Evolutionary conservation across 2,329 filamentous ascomycete species (phyloP), one percentile per base, ranked within the genome.

Genomic region (Clonostachys solani): DNA sequence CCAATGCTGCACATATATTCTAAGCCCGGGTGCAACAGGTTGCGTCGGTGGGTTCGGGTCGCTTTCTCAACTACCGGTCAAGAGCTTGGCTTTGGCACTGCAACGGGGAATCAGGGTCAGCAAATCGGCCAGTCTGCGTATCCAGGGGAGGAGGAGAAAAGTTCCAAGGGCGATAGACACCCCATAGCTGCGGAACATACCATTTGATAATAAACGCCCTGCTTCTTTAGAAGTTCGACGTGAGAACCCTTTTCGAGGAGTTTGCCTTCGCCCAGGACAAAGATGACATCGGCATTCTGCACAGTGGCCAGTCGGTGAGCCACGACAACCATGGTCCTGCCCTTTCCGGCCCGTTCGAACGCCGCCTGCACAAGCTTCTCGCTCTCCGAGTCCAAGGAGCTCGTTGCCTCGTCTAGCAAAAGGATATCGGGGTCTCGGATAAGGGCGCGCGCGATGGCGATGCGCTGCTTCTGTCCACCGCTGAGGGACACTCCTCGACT

Each of bases 231-330:
- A 49, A 82, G 54, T 55, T 81, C 78, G 2, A 49, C 49, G 50
- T 82, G 78, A 16, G 58, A 79, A 12, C 78, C 78, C 58, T 74
- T 66, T 60, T 81, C 78, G 12, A 81, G 57, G 40, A 81, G 67
- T 53, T 71, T 77, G 10, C 50, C 66, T 50, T 83, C 76, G 12
- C 86, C 86, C 43, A 94, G 80, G 1, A 92, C 87, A 56, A 88
- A 89, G 40, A 92, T 92, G n/a, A 84, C 70, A 61, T 92, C 84
- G 2, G 87, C 86, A 54, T 91, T 86, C 62, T 88, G 87, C 17
- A 92, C 83, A 12, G 86, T 92, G 1, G 84, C 84, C 43, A 92
- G 71, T 13, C 88, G 74, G 61, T 92, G 89, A 2, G 89, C 89
- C 12, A 94, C 87, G 4, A 87, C 86, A 4, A 94, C 72, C 50